These are phyloP conservation scores for Athelia psychrophila DNA, from an alignment of 1,284 basidiomycete genomes.

Conservation along the genomic window DNA sequence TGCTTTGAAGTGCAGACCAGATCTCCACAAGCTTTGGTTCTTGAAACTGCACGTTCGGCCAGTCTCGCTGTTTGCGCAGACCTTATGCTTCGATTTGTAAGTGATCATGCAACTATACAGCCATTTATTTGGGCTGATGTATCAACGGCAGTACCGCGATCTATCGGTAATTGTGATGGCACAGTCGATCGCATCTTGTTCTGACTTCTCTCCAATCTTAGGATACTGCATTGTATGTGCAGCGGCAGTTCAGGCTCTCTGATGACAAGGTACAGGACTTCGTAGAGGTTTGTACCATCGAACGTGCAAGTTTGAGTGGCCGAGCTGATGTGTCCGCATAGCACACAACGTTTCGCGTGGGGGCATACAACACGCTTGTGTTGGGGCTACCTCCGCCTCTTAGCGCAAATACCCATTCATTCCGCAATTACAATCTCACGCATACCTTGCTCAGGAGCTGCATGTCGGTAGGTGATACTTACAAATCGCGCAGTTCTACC, in stretches of 20 bases:
- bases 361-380: conserved; percentile 40
- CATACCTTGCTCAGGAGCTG: conserved; percentile 36
- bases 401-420: conserved; percentile 32
- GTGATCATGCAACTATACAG: conserved; percentile 2
- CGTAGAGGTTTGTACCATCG: conserved; percentile 38
- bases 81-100: conserved; percentile 35
- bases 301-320: not conserved
- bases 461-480: conserved; percentile 27
- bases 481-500: not conserved
- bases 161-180: conserved; percentile 34
- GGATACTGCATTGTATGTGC: conserved; percentile 47
- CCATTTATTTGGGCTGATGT: not conserved
- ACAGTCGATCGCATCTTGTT: not conserved
- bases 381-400: conserved; percentile 46
- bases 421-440: conserved; percentile 41
- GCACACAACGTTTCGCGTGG: conserved; percentile 42
- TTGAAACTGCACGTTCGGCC: conserved; percentile 23
- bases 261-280: conserved; percentile 48
- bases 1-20: conserved; percentile 35
- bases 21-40: conserved; percentile 27
- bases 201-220: conserved; percentile 13
- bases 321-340: conserved; percentile 13
- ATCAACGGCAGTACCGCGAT: conserved; percentile 38
- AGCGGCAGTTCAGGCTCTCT: conserved; percentile 40
- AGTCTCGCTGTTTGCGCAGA: conserved; percentile 34